phyloP scores from a whole-genome alignment of 306 rosid genomes.

The Corylus heterophylla region DNA sequence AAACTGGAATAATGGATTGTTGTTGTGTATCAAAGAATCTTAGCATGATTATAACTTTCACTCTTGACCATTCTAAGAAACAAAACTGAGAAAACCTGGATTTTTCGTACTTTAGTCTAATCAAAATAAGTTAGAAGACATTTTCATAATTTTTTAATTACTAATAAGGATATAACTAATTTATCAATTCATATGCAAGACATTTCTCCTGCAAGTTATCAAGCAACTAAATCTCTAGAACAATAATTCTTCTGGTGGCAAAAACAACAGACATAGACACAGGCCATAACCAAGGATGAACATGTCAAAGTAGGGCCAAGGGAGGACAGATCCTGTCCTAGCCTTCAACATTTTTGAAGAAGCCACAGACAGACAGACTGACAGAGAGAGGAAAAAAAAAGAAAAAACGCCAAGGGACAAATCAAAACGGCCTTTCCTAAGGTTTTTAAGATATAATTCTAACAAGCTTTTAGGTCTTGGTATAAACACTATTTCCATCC shows the following conservation, averaged over 20 bases:
- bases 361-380: background rate
- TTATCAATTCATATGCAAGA: background rate
- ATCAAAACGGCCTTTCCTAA: background rate
- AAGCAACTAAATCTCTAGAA: background rate
- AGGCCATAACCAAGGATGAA: background rate
- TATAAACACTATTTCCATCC: constrained; percentile 9
- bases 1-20: background rate
- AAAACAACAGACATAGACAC: background rate
- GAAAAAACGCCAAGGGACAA: background rate
- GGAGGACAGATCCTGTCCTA: constrained; percentile 2
- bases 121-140: constrained; percentile 6
- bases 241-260: background rate
- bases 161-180: background rate
- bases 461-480: background rate
- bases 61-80: constrained; percentile 9
- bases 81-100: constrained; percentile 9
- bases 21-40: background rate
- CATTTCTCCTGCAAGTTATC: background rate
- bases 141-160: background rate
- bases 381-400: background rate
- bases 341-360: background rate
- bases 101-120: background rate
- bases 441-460: constrained; percentile 17
- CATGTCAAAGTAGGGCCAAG: background rate
- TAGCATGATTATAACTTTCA: background rate